Percentiles rank a stretch among this genome's conserved stretches.
Evolutionary conservation across 768 basidiomycete genomes (phyloP).

Genomic region (Collybia sordida): DNA sequence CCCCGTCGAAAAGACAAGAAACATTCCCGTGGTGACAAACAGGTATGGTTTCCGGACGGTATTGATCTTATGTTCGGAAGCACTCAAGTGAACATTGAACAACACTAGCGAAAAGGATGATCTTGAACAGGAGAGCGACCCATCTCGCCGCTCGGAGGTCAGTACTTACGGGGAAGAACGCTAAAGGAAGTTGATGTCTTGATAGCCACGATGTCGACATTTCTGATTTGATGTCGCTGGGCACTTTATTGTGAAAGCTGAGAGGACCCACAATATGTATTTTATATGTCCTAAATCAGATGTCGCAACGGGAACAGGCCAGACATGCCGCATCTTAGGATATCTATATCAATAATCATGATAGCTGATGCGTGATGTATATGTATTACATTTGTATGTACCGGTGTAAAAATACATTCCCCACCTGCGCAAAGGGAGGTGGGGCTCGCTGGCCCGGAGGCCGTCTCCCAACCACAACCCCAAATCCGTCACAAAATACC

Average conservation of each 20-base stretch:
- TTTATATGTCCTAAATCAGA: constrained; percentile 6
- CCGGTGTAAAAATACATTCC: too few relatives aligned
- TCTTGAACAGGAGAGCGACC: background rate
- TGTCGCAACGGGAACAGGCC: too few relatives aligned
- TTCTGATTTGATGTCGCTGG: too few relatives aligned
- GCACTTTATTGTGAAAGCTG: constrained; percentile 6
- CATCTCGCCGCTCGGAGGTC: too few relatives aligned
- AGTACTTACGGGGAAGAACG: background rate
- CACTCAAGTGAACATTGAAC: constrained; percentile 27
- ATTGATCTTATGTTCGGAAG: constrained; percentile 28
- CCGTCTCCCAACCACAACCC: too few relatives aligned
- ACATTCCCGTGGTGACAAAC: constrained; percentile 30
- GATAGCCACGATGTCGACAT: constrained; percentile 14
- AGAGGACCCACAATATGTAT: constrained; percentile 8
- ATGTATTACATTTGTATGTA: too few relatives aligned
- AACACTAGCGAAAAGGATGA: background rate
- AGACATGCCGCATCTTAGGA: too few relatives aligned
- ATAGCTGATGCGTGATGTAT: too few relatives aligned
- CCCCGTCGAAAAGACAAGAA: constrained; percentile 30
- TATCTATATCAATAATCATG: too few relatives aligned
- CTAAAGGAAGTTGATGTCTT: constrained; percentile 14
- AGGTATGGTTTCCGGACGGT: constrained; percentile 27
- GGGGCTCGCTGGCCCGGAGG: too few relatives aligned
- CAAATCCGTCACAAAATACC: too few relatives aligned
- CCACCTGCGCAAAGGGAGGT: too few relatives aligned